Conservation (phyloP, 371 early-diverging fungal genomes). For the Paramicrosporidium saccamoebae region DNA sequence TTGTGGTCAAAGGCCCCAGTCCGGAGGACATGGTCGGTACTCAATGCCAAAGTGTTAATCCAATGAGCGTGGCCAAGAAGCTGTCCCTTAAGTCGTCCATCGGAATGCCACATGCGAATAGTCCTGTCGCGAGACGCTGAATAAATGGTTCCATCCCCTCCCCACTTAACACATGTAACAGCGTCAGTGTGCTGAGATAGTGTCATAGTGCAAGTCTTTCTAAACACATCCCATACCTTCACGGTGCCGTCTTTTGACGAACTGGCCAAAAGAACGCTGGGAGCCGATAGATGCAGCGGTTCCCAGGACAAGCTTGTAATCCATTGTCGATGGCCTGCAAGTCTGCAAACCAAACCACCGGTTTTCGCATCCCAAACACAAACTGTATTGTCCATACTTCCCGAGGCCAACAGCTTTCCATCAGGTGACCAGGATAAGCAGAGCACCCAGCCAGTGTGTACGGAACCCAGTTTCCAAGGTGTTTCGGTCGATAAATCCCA, state of each 20-base stretch:
- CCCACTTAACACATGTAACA: constrained; percentile 74
- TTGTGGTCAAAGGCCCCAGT: constrained; percentile 71
- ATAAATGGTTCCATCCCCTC: constrained; percentile 69
- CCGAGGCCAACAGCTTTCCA: constrained; percentile 46
- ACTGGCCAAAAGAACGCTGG: constrained; percentile 38
- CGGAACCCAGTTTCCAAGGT: constrained; percentile 14
- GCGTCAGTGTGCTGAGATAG: constrained; percentile 63
- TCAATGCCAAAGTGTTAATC: constrained; percentile 70
- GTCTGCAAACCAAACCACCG: constrained; percentile 34
- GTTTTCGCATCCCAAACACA: constrained; percentile 55
- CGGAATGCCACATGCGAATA: constrained; percentile 69
- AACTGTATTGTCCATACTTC: constrained; percentile 70
- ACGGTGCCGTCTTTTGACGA: constrained; percentile 84
- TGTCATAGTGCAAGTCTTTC: constrained; percentile 31
- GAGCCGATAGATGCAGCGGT: constrained; percentile 48
- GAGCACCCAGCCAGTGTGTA: constrained; percentile 76
- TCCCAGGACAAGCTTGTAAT: constrained; percentile 74
- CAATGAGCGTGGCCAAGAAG: constrained; percentile 75
- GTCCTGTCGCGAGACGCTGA: constrained; percentile 65
- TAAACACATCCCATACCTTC: constrained; percentile 66
- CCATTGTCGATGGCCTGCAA: constrained; percentile 54
- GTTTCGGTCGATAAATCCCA: constrained; percentile 91
- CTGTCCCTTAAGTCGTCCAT: constrained; percentile 47
- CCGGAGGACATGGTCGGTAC: constrained; percentile 54
- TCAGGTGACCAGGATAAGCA: constrained; percentile 77